Percentiles rank a stretch among this genome's conserved stretches.
These are phyloP conservation scores for Sistotremastrum suecicum DNA, from an alignment of 768 basidiomycete species.

Conservation along the genomic window DNA sequence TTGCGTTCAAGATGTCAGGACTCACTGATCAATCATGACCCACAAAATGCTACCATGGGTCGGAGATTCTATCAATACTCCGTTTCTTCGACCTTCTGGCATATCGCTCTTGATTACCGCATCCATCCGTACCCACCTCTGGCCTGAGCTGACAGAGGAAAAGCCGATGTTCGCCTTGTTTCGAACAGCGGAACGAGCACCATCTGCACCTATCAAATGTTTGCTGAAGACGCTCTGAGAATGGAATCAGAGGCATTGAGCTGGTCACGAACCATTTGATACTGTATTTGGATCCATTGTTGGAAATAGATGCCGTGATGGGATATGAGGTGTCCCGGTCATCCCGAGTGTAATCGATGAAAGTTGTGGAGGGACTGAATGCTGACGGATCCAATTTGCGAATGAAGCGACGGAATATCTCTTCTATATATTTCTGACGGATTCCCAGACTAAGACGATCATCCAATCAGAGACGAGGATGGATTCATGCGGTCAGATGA, in stretches of 20 bases:
- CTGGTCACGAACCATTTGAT: background rate
- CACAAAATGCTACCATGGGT: conserved; percentile 5
- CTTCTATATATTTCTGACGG: conserved; percentile 4
- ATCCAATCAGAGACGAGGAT: background rate
- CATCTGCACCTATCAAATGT: conserved; percentile 5
- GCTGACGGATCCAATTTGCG: background rate
- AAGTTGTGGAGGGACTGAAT: background rate
- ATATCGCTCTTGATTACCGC: conserved; percentile 4
- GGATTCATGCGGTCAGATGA: conserved; percentile 1
- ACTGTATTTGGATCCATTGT: background rate
- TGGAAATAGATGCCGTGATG: background rate
- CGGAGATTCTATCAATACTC: conserved; percentile 4
- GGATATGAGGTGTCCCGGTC: background rate
- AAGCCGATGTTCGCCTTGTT: conserved; percentile 1
- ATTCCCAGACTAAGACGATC: conserved; percentile 2
- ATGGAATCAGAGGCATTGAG: background rate
- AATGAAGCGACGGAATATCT: background rate
- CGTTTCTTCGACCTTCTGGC: conserved; percentile 1
- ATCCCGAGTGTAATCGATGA: background rate
- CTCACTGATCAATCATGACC: background rate
- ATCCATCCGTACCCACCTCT: conserved; percentile 5
- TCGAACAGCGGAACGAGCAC: conserved; percentile 4
- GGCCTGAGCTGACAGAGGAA: background rate
- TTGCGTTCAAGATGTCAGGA: too few species aligned
- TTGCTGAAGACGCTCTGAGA: background rate